Evolutionary conservation across 345 rosid species (phyloP).

Genomic region (Leavenworthia alabamica): DNA sequence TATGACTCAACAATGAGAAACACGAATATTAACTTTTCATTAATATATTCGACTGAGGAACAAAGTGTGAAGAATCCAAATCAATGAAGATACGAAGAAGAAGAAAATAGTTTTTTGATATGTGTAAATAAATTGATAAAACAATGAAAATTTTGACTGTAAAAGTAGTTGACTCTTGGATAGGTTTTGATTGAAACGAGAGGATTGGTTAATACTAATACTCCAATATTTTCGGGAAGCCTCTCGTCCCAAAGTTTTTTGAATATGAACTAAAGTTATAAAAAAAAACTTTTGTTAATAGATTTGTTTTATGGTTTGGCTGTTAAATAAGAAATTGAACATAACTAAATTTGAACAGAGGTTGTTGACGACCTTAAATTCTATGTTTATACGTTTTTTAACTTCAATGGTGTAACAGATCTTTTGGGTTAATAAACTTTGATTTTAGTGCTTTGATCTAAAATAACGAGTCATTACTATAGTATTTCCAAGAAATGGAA

Average conservation of each 20-base stretch:
- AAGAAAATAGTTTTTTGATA: slow-evolving; percentile 10
- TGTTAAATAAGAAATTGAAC: slow-evolving; percentile 7
- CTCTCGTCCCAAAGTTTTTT: not conserved
- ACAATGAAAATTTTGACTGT: not conserved
- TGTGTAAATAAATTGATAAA: slow-evolving; percentile 1
- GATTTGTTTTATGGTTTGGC: not conserved
- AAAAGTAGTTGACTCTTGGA: slow-evolving; percentile 2
- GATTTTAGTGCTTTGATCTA: not conserved
- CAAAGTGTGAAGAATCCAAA: slow-evolving; percentile 26
- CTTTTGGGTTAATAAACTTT: slow-evolving; percentile 26
- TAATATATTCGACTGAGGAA: slow-evolving; percentile 7
- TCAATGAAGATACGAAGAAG: slow-evolving; percentile 17
- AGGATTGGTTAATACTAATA: slow-evolving; percentile 19
- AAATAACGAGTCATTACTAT: not conserved
- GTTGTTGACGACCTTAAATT: not conserved
- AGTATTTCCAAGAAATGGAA: slow-evolving; percentile 1
- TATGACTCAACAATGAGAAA: slow-evolving; percentile 17
- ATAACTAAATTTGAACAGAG: slow-evolving; percentile 21
- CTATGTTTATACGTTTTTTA: slow-evolving; percentile 15
- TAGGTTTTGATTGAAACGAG: not conserved
- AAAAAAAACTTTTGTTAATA: not conserved
- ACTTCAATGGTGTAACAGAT: slow-evolving; percentile 26
- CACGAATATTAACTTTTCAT: slow-evolving; percentile 3
- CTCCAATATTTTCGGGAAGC: slow-evolving; percentile 28
- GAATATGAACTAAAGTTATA: not conserved